Evolutionary conservation across 176 grass and related monocot genomes (phyloP).

Genomic region (Ananas comosus): DNA sequence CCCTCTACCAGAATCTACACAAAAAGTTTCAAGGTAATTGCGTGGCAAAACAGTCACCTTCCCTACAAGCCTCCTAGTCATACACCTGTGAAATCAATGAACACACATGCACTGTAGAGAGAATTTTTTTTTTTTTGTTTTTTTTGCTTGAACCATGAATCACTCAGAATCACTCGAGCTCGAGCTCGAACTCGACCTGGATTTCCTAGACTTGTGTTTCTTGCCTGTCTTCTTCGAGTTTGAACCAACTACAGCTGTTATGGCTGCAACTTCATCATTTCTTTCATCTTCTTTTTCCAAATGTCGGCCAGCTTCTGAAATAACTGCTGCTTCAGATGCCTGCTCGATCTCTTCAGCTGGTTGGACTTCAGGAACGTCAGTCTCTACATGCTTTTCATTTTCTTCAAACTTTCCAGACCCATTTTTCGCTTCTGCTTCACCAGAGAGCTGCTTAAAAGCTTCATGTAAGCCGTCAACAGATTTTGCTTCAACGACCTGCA

Average conservation of each 20-base stretch:
- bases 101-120: too few species aligned
- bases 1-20: neutral
- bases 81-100: too few species aligned
- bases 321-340: neutral
- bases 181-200: neutral
- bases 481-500: too few species aligned
- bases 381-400: neutral
- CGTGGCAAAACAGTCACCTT: neutral
- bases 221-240: neutral
- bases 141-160: neutral
- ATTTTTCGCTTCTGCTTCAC: neutral
- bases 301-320: neutral
- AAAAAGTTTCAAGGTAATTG: neutral
- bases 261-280: neutral
- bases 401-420: neutral
- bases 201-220: neutral
- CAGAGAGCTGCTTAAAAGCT: neutral
- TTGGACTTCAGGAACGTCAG: neutral
- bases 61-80: too few species aligned
- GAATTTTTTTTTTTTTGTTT: neutral
- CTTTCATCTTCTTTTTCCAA: neutral
- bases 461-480: too few species aligned
- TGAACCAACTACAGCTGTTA: neutral
- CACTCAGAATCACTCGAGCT: neutral
- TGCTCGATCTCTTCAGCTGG: neutral